These are phyloP conservation scores for Penicillium hordei DNA, from an alignment of 2,329 filamentous ascomycete genomes.

Conservation along the genomic window DNA sequence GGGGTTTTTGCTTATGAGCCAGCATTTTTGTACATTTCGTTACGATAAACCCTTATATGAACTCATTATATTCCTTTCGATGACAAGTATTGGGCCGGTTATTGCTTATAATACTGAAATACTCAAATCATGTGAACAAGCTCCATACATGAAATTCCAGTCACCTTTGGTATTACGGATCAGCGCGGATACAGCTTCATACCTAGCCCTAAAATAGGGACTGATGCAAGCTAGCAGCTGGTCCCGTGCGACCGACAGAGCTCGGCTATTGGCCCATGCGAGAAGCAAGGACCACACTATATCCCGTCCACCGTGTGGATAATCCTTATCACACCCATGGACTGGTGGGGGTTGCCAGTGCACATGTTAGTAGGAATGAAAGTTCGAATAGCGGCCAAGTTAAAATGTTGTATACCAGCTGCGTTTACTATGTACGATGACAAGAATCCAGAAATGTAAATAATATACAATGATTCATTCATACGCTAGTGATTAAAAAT, in stretches of 20 bases:
- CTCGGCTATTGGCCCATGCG: neutral
- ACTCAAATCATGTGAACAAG: neutral
- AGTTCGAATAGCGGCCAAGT: neutral
- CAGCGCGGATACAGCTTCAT: neutral
- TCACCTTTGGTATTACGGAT: neutral
- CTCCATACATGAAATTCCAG: neutral
- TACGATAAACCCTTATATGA: neutral
- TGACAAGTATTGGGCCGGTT: neutral
- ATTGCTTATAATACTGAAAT: neutral
- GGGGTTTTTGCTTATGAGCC: constrained; percentile 3
- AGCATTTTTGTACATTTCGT: constrained; percentile 3
- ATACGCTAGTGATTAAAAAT: constrained; percentile 24
- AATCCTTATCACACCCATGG: neutral
- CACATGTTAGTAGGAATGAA: neutral
- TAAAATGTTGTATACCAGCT: neutral
- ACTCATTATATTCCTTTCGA: neutral
- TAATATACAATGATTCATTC: constrained; percentile 29
- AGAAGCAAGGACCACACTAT: neutral
- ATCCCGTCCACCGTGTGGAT: neutral
- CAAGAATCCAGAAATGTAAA: neutral
- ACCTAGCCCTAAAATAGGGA: neutral
- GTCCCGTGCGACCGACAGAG: constrained; percentile 1
- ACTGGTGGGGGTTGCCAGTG: neutral
- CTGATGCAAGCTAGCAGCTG: neutral
- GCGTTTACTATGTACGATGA: neutral